Evolutionary conservation across 208 protist species (phyloP).

Genomic region (Wallacemonas collosoma): DNA sequence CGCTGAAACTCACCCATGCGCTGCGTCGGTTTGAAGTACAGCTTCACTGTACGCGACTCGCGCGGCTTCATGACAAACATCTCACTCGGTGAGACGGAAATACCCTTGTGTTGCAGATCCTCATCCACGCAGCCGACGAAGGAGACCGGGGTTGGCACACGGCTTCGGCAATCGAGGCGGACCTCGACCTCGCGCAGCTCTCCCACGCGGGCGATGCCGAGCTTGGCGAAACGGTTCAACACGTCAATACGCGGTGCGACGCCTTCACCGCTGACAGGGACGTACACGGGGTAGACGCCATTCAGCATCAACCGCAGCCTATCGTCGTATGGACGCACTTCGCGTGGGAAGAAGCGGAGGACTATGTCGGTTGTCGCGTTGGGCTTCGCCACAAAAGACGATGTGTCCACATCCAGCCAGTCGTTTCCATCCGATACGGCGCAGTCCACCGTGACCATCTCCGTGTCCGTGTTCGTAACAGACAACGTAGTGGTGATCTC

Average conservation of each 20-base stretch:
- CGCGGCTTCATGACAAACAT: slow-evolving; percentile 83
- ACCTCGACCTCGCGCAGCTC: slow-evolving; percentile 71
- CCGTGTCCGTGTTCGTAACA: slow-evolving; percentile 91
- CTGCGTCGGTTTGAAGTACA: slow-evolving; percentile 77
- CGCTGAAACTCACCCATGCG: slow-evolving; percentile 92
- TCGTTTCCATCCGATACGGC: slow-evolving; percentile 72
- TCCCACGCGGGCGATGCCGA: slow-evolving; percentile 86
- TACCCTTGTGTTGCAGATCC: slow-evolving; percentile 64
- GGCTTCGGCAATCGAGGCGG: slow-evolving; percentile 87
- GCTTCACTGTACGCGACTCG: slow-evolving; percentile 63
- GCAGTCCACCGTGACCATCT: slow-evolving; percentile 87
- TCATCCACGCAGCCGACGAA: slow-evolving; percentile 67
- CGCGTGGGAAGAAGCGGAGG: slow-evolving; percentile 88
- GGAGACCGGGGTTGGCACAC: slow-evolving; percentile 75
- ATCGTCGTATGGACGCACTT: slow-evolving; percentile 85
- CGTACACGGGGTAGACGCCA: slow-evolving; percentile 76
- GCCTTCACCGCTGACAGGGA: slow-evolving; percentile 92
- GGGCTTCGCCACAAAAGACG: slow-evolving; percentile 85
- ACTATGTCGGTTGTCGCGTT: slow-evolving; percentile 67
- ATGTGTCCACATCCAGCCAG: slow-evolving; percentile 85
- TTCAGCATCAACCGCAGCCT: slow-evolving; percentile 94
- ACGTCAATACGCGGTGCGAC: slow-evolving; percentile 90
- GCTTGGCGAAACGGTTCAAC: slow-evolving; percentile 68
- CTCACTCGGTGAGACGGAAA: slow-evolving; percentile 41
- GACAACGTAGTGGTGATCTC: slow-evolving; percentile 55